Evolutionary conservation across 2,329 filamentous ascomycete genomes (phyloP).

Genomic region (Sclerotinia subarctica): DNA sequence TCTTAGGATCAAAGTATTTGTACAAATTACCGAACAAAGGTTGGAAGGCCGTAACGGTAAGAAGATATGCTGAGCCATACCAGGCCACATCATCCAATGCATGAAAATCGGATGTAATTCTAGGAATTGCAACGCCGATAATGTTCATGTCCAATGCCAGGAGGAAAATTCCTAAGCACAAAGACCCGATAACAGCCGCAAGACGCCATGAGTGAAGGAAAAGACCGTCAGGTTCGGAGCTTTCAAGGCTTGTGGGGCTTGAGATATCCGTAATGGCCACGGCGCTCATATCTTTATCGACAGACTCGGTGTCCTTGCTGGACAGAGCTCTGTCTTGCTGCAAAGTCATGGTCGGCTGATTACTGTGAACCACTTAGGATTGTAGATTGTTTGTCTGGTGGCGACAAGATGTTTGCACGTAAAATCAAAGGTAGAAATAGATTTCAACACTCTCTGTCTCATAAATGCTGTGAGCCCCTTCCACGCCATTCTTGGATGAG

Average conservation of each 20-base stretch:
- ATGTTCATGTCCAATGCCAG: slow-evolving; percentile 11
- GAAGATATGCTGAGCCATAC: slow-evolving; percentile 33
- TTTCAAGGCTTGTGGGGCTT: background rate
- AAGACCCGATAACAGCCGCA: slow-evolving; percentile 6
- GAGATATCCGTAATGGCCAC: background rate
- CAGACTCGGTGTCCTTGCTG: background rate
- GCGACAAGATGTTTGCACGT: background rate
- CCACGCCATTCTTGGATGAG: background rate
- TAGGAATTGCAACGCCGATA: slow-evolving; percentile 44
- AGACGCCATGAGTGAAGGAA: slow-evolving; percentile 14
- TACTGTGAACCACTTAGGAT: background rate
- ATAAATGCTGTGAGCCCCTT: background rate
- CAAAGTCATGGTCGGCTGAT: background rate
- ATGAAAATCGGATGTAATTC: slow-evolving; percentile 45
- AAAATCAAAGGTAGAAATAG: background rate
- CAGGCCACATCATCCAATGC: slow-evolving; percentile 50
- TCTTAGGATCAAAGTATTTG: slow-evolving; percentile 27
- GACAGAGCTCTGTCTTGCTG: background rate
- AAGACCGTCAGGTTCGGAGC: background rate
- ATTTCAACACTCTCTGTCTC: background rate
- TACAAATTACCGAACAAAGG: slow-evolving; percentile 25
- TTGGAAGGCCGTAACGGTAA: slow-evolving; percentile 40
- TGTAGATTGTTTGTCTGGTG: background rate
- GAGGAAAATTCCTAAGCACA: slow-evolving; percentile 9
- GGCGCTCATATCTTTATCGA: background rate